These are phyloP conservation scores for Apiospora aurea DNA, from an alignment of 2,329 filamentous ascomycete species.

Conservation along the genomic window DNA sequence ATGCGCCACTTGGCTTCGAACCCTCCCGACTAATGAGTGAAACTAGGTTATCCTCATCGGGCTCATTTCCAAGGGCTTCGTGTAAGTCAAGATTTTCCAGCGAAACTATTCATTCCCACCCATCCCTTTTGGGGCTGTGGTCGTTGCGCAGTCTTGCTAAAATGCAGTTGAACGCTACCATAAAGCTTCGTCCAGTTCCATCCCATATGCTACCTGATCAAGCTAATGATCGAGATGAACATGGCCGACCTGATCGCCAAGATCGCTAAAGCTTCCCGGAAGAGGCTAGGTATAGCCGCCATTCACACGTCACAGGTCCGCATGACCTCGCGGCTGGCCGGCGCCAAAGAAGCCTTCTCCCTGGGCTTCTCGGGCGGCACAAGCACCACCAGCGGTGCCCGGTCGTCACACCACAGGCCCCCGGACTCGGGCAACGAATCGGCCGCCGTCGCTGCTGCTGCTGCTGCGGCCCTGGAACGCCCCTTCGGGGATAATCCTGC, in stretches of 20 bases:
- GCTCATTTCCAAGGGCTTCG: conserved; percentile 1
- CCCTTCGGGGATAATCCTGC: background rate
- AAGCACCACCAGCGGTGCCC: background rate
- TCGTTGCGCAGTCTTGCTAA: background rate
- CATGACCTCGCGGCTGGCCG: background rate
- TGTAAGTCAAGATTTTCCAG: background rate
- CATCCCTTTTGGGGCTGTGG: no score
- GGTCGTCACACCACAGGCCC: background rate
- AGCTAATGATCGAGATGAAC: conserved; percentile 58
- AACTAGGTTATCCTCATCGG: background rate
- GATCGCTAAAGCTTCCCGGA: conserved; percentile 35
- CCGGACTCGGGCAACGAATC: background rate
- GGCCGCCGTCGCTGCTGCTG: background rate
- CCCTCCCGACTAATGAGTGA: background rate
- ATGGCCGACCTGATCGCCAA: conserved; percentile 57
- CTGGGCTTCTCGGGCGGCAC: background rate
- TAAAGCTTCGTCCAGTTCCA: conserved; percentile 10
- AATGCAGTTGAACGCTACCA: no score
- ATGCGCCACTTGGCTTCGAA: background rate
- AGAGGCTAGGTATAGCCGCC: background rate
- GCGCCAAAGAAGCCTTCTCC: background rate
- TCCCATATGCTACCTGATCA: conserved; percentile 24
- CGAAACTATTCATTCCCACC: background rate
- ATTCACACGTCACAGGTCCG: conserved; percentile 4
- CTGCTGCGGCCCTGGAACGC: background rate